Conservation (phyloP, 257 asterid species). For the Linderniella brevidens region DNA sequence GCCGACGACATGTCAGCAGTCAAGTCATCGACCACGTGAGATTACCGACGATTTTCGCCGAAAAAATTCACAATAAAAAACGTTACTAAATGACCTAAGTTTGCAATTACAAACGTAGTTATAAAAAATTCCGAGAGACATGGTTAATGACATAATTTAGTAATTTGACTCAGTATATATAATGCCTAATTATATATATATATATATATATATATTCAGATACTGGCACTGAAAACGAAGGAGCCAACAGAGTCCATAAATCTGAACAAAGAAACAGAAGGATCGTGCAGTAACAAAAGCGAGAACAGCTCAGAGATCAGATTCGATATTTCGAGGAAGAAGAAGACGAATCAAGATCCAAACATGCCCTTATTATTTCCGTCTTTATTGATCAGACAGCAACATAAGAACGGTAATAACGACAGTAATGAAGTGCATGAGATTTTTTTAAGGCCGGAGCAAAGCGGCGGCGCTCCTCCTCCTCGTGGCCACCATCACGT, state of each 20-base stretch:
- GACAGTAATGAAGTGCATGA: too few species aligned
- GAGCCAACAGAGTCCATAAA: slow-evolving; percentile 85
- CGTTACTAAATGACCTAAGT: too few species aligned
- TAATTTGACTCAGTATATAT: neutral
- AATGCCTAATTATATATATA: neutral
- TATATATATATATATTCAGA: slow-evolving; percentile 21
- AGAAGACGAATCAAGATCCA: slow-evolving; percentile 23
- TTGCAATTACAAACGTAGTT: too few species aligned
- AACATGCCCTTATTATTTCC: neutral
- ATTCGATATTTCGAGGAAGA: slow-evolving; percentile 50
- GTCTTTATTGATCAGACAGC: neutral
- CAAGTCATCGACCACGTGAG: too few species aligned
- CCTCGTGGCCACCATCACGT: slow-evolving; percentile 34
- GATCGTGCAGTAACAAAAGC: slow-evolving; percentile 79
- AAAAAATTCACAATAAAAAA: neutral
- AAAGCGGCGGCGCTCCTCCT: slow-evolving; percentile 27
- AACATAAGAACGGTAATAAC: too few species aligned
- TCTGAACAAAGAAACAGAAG: slow-evolving; percentile 96
- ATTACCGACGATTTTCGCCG: too few species aligned
- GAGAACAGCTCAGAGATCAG: slow-evolving; percentile 83
- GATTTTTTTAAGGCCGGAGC: slow-evolving; percentile 4
- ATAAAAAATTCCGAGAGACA: too few species aligned
- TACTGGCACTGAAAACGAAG: slow-evolving; percentile 72
- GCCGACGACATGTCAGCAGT: too few species aligned
- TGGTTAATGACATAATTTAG: neutral